Evolutionary conservation across 306 rosid genomes (phyloP).

Genomic region (Sicyos edulis): DNA sequence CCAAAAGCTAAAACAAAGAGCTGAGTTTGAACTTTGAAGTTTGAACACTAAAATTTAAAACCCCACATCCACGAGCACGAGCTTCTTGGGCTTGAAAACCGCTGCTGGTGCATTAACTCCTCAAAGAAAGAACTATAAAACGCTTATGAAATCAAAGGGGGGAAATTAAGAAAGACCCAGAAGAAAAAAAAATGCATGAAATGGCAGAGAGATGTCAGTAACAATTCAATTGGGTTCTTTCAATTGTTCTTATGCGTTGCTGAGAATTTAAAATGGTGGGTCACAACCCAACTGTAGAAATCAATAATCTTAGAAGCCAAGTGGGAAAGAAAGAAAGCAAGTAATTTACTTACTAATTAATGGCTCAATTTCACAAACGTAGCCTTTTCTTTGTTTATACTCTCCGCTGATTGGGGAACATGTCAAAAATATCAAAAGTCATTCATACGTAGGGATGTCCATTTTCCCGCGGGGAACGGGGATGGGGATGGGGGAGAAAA

Average conservation of each 20-base stretch:
- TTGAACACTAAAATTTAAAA: too few species aligned
- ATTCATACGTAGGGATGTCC: too few species aligned
- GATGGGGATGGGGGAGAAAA: too few species aligned
- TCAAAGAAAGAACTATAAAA: neutral
- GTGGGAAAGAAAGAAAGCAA: constrained; percentile 10
- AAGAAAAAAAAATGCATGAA: too few species aligned
- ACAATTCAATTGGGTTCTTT: neutral
- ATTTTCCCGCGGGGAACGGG: too few species aligned
- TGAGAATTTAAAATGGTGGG: constrained; percentile 17
- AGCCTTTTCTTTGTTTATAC: neutral
- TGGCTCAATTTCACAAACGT: neutral
- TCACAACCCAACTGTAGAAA: neutral
- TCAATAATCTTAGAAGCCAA: constrained; percentile 1
- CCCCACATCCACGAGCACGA: neutral
- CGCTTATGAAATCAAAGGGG: neutral
- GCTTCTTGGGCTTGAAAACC: constrained; percentile 16
- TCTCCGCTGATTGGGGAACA: constrained; percentile 19
- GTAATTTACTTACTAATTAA: neutral
- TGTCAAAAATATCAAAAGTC: constrained; percentile 1
- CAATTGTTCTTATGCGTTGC: neutral
- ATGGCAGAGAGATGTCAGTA: neutral
- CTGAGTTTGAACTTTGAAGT: too few species aligned
- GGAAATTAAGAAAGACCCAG: too few species aligned
- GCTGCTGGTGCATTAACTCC: neutral
- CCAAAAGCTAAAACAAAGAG: constrained; percentile 1